Evolutionary conservation across 106 monocot species (phyloP), one percentile per base, ranked within the genome.

Genomic region (Dioscorea alata): DNA sequence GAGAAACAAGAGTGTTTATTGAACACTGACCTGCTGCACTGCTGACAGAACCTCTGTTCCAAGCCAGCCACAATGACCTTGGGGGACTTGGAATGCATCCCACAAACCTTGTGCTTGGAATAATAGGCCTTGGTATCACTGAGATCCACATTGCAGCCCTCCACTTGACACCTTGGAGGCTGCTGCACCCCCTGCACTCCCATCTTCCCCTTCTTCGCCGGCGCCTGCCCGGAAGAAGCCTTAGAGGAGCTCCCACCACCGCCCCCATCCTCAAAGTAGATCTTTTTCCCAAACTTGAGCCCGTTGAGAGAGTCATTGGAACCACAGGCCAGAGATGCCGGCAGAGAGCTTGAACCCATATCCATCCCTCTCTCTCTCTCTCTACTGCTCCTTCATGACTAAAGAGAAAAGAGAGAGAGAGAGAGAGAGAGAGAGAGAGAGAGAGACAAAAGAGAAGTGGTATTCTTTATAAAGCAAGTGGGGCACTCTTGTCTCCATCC

Each of bases 21-120:
- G 28, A 28, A 28, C 28, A 28, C 59, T 64, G 20, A 81, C 81
- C 81, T 81, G 81, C 81, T 81, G 61, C 81, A 81, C 63, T 81
- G 81, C 63, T 81, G 81, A 50, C 81, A 81, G 76, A 81, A 81
- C 61, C 81, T 59, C 72, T 81, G 81, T 69, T 75, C 81, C 35
- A 76, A 24, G 15, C 76, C 76, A 24, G 66, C 76, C 21, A 81
- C 76, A 57, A 73, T 64, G 42, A 81, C 81, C 16, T 21, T 60
- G 56, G 81, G 76, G 1, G 76, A 48, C 57, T 81, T 81, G 34
- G 81, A 72, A 31, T 81, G 81, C 59, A 68, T 76, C 25, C 67
- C 71, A 58, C 81, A 81, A 18, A 66, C 65, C 65, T 66, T 66
- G 21, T 66, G 65, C 65, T 48, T 66, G 2, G 65, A 66, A 22